Conservation (phyloP, 176 grass and related monocot genomes). For the Eleusine indica region DNA sequence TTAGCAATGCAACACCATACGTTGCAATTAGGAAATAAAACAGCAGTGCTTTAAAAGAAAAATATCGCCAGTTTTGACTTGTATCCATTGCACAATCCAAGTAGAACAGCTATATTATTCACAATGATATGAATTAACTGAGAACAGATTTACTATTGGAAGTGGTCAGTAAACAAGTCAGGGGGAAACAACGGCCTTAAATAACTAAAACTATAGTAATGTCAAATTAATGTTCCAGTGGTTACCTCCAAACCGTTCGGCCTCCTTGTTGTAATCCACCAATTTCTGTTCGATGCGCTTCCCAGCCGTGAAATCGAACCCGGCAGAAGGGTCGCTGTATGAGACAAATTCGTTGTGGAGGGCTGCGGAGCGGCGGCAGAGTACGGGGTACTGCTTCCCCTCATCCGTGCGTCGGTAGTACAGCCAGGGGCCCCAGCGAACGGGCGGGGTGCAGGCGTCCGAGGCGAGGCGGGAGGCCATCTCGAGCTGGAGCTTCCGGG, state of each 20-base stretch:
- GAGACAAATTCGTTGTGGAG: conserved; percentile 81
- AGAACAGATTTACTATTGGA: neutral
- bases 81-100: neutral
- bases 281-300: conserved; percentile 91
- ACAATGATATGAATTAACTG: neutral
- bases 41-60: too few relatives aligned
- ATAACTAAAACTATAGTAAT: neutral
- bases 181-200: neutral
- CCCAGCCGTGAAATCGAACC: conserved; percentile 86
- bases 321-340: conserved; percentile 78
- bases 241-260: conserved; percentile 85
- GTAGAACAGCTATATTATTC: neutral
- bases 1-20: neutral
- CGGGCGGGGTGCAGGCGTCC: conserved; percentile 67
- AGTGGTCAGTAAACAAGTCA: neutral
- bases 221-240: neutral
- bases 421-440: conserved; percentile 80
- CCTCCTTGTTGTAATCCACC: conserved; percentile 91
- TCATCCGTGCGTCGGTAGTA: conserved; percentile 88
- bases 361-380: conserved; percentile 69
- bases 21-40: too few relatives aligned
- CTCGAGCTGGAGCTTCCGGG: conserved; percentile 91
- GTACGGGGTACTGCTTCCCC: conserved; percentile 86
- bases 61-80: too few relatives aligned
- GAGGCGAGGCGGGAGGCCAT: conserved; percentile 83